phyloP scores from a whole-genome alignment of 2,329 filamentous ascomycete genomes.

The Fusarium gaditjirri region DNA sequence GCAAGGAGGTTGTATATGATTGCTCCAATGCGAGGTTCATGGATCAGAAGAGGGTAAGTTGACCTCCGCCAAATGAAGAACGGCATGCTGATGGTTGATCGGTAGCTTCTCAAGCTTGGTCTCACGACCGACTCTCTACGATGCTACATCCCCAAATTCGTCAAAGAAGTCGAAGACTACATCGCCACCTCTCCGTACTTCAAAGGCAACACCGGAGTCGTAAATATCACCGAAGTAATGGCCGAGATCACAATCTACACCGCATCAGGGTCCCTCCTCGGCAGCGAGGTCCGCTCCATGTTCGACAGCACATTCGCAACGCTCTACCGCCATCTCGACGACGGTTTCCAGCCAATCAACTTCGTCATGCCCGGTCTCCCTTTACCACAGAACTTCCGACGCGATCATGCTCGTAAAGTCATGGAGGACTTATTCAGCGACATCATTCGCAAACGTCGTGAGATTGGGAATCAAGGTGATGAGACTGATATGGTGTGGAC shows the following conservation, averaged over 20 bases:
- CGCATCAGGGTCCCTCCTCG: conserved; percentile 85
- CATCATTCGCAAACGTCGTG: conserved; percentile 77
- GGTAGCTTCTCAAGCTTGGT: conserved; percentile 79
- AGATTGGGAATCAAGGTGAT: conserved; percentile 59
- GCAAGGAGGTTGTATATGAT: conserved; percentile 87
- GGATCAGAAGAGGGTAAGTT: conserved; percentile 90
- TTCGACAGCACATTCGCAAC: conserved; percentile 84
- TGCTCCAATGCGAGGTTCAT: conserved; percentile 90
- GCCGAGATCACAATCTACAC: conserved; percentile 91
- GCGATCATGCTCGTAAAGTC: conserved; percentile 80
- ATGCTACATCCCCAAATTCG: conserved; percentile 81
- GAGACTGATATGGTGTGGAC: conserved; percentile 86
- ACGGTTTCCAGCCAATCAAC: conserved; percentile 88
- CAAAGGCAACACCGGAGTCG: conserved; percentile 72
- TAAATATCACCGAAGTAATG: conserved; percentile 79
- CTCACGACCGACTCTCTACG: conserved; percentile 78
- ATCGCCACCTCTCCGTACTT: conserved; percentile 73
- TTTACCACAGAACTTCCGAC: conserved; percentile 83
- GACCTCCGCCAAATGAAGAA: rapidly evolving
- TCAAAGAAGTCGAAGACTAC: conserved; percentile 77
- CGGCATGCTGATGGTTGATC: neutral
- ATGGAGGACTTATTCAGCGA: conserved; percentile 84
- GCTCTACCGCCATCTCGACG: conserved; percentile 87
- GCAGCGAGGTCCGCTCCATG: conserved; percentile 80
- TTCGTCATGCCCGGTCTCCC: conserved; percentile 89